Evolutionary conservation across 2,329 filamentous ascomycete species (phyloP), one percentile per base, ranked within the genome.

Genomic region (Xylaria sp.): DNA sequence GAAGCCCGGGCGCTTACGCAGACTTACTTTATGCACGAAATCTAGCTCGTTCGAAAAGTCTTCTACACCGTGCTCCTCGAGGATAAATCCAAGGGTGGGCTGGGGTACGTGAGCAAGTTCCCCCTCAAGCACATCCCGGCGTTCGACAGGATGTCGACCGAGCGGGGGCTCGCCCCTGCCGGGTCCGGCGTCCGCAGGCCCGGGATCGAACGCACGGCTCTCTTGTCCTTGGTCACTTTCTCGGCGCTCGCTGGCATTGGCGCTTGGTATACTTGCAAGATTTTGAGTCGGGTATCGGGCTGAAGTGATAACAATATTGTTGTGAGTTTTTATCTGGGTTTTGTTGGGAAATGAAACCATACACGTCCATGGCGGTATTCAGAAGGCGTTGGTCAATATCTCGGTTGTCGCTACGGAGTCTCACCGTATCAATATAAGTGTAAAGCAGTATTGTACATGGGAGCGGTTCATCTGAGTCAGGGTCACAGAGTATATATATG

Each of bases 71-170:
- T 90, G 2, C 82, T 90, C 15, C 83, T 89, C n/a, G 81, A 89
- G 60, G 84, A 86, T 59, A 86, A 87, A 56, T 71, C 73, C n/a
- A 63, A 73, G 57, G 85, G 81, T 58, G 90, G 88, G 0, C 79
- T 94, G 7, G 86, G 89, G 0, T 79, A 83, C 49, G 83, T 88
- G 69, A 86, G 84, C 1, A 80, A 78, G 8, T 93, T 92, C 71
- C 85, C 89, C 19, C 90, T 93, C 76, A 89, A 92, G 72, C 90
- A 90, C 71, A 79, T 90, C 9, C 89, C 89, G 0, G 72, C 73
- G 25, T 70, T 78, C 17, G 75, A 75, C 21, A 75, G 72, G 65
- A 72, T 74, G 47, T 79, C 77, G 14, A 81, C 75, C 2, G 71
- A 73, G 49, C 69, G 71, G 55, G 67, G 66, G 8, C 38, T 45